Conservation (phyloP, 1,284 basidiomycete genomes). For the Tylopilus sp. region DNA sequence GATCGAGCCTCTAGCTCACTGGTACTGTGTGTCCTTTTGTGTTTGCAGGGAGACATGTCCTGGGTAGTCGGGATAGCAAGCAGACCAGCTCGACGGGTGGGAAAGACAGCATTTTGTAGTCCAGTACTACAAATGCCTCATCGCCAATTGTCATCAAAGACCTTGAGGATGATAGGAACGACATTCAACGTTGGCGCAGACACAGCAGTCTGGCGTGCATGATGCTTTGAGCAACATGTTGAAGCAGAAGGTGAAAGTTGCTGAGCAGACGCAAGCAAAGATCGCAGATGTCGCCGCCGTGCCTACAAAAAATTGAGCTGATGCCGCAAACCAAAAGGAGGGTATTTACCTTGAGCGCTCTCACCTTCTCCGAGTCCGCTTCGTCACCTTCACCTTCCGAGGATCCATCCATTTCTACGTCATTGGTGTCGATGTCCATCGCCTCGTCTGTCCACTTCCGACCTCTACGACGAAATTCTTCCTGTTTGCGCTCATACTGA, state of each 20-base stretch:
- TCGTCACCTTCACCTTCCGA: constrained; percentile 68
- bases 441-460: constrained; percentile 73
- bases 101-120: too few species aligned
- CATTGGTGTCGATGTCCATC: constrained; percentile 75
- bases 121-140: too few species aligned
- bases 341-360: constrained; percentile 74
- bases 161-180: constrained; percentile 40
- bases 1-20: too few species aligned
- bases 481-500: constrained; percentile 69
- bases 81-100: too few species aligned
- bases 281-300: constrained; percentile 73
- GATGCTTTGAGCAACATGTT: constrained; percentile 48
- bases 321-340: neutral
- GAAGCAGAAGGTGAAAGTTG: constrained; percentile 45
- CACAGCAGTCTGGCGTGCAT: constrained; percentile 42
- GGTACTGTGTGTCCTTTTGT: too few species aligned
- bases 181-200: constrained; percentile 63
- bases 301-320: constrained; percentile 56
- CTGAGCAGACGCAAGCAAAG: constrained; percentile 62
- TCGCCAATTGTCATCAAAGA: too few species aligned
- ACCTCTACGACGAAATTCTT: constrained; percentile 71
- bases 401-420: constrained; percentile 46
- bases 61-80: too few species aligned
- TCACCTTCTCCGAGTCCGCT: constrained; percentile 79
- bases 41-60: too few species aligned